These are phyloP conservation scores for Trametes cinnabarina DNA, from an alignment of 768 basidiomycete genomes.

Conservation along the genomic window DNA sequence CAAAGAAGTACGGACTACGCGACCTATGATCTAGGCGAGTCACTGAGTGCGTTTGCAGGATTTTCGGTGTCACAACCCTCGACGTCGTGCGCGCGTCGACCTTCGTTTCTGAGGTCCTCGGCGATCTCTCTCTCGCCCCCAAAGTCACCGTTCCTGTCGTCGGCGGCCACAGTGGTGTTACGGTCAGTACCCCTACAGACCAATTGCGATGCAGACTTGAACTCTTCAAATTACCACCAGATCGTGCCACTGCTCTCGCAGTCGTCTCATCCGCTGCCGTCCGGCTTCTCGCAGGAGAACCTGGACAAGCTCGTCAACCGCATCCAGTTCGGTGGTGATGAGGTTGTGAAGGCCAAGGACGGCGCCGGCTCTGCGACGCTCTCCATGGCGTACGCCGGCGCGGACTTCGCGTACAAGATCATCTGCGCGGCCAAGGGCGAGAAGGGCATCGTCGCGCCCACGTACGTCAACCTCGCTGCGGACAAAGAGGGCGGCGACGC, in stretches of 20 bases:
- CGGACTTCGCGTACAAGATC: constrained; percentile 82
- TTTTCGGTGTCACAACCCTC: constrained; percentile 97
- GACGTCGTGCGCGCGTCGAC: constrained; percentile 98
- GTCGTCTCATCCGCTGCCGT: constrained; percentile 73
- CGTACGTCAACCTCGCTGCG: constrained; percentile 76
- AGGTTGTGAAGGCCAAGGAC: constrained; percentile 98
- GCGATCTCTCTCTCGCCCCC: constrained; percentile 57
- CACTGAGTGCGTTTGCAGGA: constrained; percentile 40
- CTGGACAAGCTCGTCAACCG: constrained; percentile 70
- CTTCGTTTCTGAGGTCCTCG: constrained; percentile 81
- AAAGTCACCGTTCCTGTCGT: constrained; percentile 83
- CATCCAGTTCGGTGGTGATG: constrained; percentile 95
- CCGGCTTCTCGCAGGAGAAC: constrained; percentile 43
- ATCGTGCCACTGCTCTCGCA: constrained; percentile 95
- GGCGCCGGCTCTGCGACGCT: constrained; percentile 93
- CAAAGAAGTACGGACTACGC: constrained; percentile 64
- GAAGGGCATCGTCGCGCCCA: constrained; percentile 81
- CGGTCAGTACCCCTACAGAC: constrained; percentile 46
- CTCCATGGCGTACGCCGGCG: constrained; percentile 94
- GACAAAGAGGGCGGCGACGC: constrained; percentile 69
- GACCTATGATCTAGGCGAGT: background rate
- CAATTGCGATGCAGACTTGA: background rate
- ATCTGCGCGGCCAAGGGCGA: constrained; percentile 85
- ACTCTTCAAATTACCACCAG: constrained; percentile 33
- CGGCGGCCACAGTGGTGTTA: constrained; percentile 92